Base-by-base conservation (phyloP, 1,284 basidiomycete species). In the Tylopilus sp. region DNA sequence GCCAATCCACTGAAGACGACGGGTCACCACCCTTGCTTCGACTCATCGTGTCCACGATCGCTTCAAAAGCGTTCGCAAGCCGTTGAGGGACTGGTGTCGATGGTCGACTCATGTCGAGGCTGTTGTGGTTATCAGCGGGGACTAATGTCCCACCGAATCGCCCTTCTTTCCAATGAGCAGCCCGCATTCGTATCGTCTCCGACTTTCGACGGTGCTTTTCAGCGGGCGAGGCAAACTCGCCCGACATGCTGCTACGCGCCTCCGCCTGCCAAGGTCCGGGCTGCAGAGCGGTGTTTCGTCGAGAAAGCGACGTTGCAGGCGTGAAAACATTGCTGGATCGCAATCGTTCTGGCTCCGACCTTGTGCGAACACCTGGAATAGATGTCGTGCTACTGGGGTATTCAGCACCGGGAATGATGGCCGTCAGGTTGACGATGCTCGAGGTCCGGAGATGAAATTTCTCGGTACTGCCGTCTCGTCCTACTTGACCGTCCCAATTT, bases 121-220 rank as follows among this genome's bases (percentile, higher is more conserved):
- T 55, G 9, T 8, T 38, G 19, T 35, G 45, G n/a, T 48, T 52
- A 18, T 57, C 56, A 2, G 45, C 13, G 2, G 55, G 57, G 25
- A 66, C 59, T 13, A 66, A 55, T 0, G 63, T 69, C 41, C 59
- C 58, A 43, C 58, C 58, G 28, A 74, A 75, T 31, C 76, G 69
- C 16, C 71, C 65, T 56, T 75, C 74, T 41, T 71, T 67, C 74
- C 74, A 76, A 16, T 69, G 67, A 41, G 63, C 60, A 35, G 75
- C 76, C 21, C 74, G 70, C 52, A 75, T 65, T 12, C 70, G 69
- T 48, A 77, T 68, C 10, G 74, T 76, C 49, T 74, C 67, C 6
- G 74, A 74, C 46, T 77, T 68, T 46, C 72, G 66, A 10, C 58
- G 61, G 30, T 66, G 55, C 46, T 55, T 68, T 36, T 69, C 64